Evolutionary conservation across 192 early-diverging fungal genomes (phyloP).

Genomic region (Entophlyctis luteolus): DNA sequence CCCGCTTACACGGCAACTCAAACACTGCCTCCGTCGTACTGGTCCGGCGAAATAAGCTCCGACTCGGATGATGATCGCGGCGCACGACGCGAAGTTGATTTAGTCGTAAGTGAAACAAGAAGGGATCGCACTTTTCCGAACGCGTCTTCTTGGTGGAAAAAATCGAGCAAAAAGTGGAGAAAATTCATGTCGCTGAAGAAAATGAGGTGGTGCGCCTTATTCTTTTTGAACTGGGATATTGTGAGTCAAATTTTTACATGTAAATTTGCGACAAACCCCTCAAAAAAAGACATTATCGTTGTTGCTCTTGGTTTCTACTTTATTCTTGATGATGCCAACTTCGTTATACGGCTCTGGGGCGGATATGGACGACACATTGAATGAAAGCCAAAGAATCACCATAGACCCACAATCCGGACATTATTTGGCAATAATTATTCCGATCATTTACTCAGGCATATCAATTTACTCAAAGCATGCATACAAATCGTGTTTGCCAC

Average conservation of each 20-base stretch:
- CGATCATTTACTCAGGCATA: background rate
- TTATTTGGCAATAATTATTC: background rate
- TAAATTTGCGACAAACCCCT: background rate
- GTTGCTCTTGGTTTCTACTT: background rate
- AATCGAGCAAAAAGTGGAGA: background rate
- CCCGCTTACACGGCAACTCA: background rate
- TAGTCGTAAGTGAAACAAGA: background rate
- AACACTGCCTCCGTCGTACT: background rate
- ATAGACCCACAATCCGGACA: background rate
- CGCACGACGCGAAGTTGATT: background rate
- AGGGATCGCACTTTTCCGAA: background rate
- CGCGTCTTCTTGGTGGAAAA: background rate
- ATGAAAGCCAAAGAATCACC: background rate
- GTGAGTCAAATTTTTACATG: background rate
- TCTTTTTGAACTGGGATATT: background rate
- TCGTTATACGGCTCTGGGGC: background rate
- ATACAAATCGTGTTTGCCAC: background rate
- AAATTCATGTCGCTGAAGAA: background rate
- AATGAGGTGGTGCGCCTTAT: background rate
- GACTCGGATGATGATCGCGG: background rate
- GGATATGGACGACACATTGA: background rate
- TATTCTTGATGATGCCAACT: background rate
- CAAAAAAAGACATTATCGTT: background rate
- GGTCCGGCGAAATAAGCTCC: background rate
- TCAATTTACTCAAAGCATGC: background rate